phyloP scores from a whole-genome alignment of 78 protist species.

The slime mould (Dictyostelium discoideum) region DNA sequence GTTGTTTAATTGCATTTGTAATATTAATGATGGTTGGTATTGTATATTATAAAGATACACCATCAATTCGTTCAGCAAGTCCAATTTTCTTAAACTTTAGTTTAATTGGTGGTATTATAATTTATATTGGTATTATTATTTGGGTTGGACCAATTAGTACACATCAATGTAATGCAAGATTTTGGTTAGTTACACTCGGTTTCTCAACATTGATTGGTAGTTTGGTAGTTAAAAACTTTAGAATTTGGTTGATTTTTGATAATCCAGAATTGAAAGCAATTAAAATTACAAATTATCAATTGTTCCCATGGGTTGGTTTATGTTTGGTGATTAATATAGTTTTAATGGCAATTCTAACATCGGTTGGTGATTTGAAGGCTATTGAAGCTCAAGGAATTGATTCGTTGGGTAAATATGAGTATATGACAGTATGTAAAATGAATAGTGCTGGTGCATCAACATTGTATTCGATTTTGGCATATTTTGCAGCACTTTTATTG shows the following conservation, averaged over 20 bases:
- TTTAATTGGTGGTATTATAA: constrained; percentile 45
- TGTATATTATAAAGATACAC: background rate
- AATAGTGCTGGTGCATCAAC: background rate
- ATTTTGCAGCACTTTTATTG: constrained; percentile 18
- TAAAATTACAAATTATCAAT: constrained; percentile 69
- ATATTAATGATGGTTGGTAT: background rate
- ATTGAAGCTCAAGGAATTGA: background rate
- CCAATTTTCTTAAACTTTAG: constrained; percentile 37
- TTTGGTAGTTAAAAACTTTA: constrained; percentile 52
- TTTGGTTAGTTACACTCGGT: constrained; percentile 59
- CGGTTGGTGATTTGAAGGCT: background rate
- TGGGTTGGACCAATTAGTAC: constrained; percentile 1
- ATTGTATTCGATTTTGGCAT: constrained; percentile 4
- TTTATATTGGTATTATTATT: constrained; percentile 36
- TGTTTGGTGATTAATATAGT: background rate
- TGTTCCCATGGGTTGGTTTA: constrained; percentile 51
- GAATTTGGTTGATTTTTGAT: constrained; percentile 63
- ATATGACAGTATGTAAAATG: constrained; percentile 22
- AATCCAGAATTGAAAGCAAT: constrained; percentile 56
- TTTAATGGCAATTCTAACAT: constrained; percentile 21
- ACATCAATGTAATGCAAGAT: constrained; percentile 17
- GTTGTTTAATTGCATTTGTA: background rate
- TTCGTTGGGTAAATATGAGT: constrained; percentile 26
- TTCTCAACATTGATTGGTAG: constrained; percentile 41
- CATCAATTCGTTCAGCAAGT: constrained; percentile 59